Evolutionary conservation across 805 yeast genomes (phyloP).

Genomic region (Kluyveromyces siamensis): DNA sequence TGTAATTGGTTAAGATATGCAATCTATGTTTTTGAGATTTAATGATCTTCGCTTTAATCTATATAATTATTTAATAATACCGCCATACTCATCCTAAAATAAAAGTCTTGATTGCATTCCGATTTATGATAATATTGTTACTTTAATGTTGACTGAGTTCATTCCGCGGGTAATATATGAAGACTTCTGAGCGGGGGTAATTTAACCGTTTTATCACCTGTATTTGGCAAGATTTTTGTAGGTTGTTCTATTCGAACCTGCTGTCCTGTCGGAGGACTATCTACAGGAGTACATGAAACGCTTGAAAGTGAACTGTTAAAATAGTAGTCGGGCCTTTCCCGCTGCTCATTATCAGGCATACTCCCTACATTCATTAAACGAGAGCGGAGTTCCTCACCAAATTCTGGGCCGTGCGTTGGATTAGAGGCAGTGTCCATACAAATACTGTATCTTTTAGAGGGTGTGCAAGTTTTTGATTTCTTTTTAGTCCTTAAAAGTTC

Average conservation of each 20-base stretch:
- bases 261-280: slow-evolving; percentile 1
- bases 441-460: background rate
- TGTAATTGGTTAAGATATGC: too few relatives aligned
- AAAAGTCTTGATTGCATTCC: background rate
- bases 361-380: background rate
- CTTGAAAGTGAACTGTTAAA: background rate
- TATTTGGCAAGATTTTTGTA: background rate
- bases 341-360: background rate
- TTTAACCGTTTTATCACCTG: background rate
- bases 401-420: background rate
- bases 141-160: background rate
- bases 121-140: background rate
- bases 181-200: slow-evolving; percentile 2
- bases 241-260: background rate
- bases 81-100: background rate
- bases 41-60: background rate
- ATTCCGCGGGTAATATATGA: background rate
- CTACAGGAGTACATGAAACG: background rate
- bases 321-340: background rate
- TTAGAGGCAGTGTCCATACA: background rate
- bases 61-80: too few relatives aligned
- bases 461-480: background rate
- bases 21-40: too few relatives aligned
- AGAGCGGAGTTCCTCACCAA: background rate
- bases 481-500: background rate